Base-by-base conservation (phyloP, 2,329 filamentous ascomycete genomes). In the Balansia obtecta region DNA sequence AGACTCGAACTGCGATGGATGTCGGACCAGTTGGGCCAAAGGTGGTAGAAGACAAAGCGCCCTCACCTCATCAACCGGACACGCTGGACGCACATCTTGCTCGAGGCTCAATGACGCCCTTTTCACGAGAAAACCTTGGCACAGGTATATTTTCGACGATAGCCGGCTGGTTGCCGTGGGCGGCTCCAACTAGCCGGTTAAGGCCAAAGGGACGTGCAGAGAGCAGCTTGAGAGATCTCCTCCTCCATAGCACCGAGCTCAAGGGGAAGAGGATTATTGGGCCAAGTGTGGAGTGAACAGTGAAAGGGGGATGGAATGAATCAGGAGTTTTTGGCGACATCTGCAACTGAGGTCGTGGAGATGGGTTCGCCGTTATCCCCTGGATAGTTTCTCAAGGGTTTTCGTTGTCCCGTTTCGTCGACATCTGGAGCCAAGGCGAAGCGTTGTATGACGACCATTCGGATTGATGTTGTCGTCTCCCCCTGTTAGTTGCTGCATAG, bases 81-180 rank as follows among this genome's bases (percentile, higher is more conserved):
- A 50, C 56, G 11, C 56, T 60, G 9, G 59, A 62, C 16, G 60
- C 63, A 4, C 54, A 57, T 11, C 45, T 62, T 46, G 60, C 57
- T 13, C 59, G 57, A 37, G 63, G 62, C 6, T 58, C 59, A 30
- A 59, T 63, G 13, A 59, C 61, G n/a, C 53, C 61, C 4, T 41
- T 56, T 4, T 58, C 57, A 11, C 42, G 48, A 12, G 45, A 55
- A 54, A 55, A 59, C 38, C 54, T 62, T 22, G 56, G 59, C 48
- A 60, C 59, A 30, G 53, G 63, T 20, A 55, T 70, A 30, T 59
- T 73, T 1, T 65, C 66, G 0, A 66, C 70, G 0, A 63, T 76
- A 44, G 65, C 68, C 32, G 63, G 66, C 20, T 76, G 73, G 71
- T 67, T 76, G 7, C 69, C 68, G 0, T 76, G 73, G 72, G 66